Evolutionary conservation across 257 asterid genomes (phyloP).

Genomic region (Nicotiana tabacum): DNA sequence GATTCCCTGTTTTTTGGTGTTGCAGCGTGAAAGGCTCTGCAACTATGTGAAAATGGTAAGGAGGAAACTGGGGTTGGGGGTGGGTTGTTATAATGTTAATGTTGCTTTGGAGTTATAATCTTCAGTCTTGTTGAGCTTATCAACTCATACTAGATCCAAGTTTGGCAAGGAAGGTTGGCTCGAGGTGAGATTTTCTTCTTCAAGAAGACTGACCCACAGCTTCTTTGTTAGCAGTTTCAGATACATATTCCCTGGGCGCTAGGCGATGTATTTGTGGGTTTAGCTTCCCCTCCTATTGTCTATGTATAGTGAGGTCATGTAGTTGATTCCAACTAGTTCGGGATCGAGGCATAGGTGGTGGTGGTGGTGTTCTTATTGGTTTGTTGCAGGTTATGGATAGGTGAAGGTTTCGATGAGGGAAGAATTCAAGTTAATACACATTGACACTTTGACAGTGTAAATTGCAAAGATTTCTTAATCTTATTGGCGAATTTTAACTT

Average conservation of each 20-base stretch:
- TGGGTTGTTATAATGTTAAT: neutral
- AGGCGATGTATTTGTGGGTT: neutral
- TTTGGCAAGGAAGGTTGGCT: neutral
- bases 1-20: neutral
- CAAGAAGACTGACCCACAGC: neutral
- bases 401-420: no score
- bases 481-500: no score
- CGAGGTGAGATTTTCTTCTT: neutral
- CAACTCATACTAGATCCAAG: neutral
- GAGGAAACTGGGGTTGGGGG: neutral
- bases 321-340: neutral
- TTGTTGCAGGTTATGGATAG: neutral
- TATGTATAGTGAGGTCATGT: neutral
- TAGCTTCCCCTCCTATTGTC: neutral
- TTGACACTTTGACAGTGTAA: no score
- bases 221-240: neutral
- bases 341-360: neutral
- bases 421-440: no score
- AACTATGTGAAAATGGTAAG: neutral
- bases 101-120: slow-evolving; percentile 1
- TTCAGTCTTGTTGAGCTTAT: neutral
- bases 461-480: no score
- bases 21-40: neutral
- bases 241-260: neutral
- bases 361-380: neutral